A percentile compares a stretch with the other conserved stretches of the same genome.
Conservation (phyloP, 768 basidiomycete genomes). For the Rhodotorula kratochvilovae region DNA sequence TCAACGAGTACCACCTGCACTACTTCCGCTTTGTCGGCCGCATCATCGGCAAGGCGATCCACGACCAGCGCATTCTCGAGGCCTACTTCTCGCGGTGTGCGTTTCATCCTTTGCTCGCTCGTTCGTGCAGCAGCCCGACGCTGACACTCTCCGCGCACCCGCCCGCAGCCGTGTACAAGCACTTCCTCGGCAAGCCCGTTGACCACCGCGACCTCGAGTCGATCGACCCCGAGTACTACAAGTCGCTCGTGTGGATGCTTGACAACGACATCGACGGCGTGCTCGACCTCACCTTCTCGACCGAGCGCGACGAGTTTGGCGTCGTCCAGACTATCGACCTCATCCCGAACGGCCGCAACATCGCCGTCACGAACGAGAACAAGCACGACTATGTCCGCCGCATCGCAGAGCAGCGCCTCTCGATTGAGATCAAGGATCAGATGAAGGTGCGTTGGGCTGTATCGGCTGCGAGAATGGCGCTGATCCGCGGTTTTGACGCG, state of each 20-base stretch:
- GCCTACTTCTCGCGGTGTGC: slow-evolving; percentile 82
- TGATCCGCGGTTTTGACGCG: not conserved
- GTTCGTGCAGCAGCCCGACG: too few species aligned
- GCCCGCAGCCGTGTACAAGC: slow-evolving; percentile 73
- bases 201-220: slow-evolving; percentile 95
- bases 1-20: slow-evolving; percentile 89
- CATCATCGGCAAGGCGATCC: slow-evolving; percentile 95
- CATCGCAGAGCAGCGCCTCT: slow-evolving; percentile 87
- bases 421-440: slow-evolving; percentile 91
- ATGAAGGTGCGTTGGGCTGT: slow-evolving; percentile 56
- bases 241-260: slow-evolving; percentile 93
- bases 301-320: slow-evolving; percentile 97
- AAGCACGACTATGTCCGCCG: slow-evolving; percentile 92
- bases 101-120: not conserved
- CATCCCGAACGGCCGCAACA: slow-evolving; percentile 74
- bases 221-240: slow-evolving; percentile 98
- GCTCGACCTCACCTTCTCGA: slow-evolving; percentile 85
- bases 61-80: slow-evolving; percentile 89
- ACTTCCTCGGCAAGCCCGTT: slow-evolving; percentile 86
- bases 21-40: slow-evolving; percentile 99
- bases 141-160: not conserved
- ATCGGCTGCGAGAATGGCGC: not conserved
- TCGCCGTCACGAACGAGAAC: slow-evolving; percentile 93
- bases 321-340: slow-evolving; percentile 79
- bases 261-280: slow-evolving; percentile 79